Base-by-base conservation (phyloP, 148 eudicot species). In the Selenicereus undatus region DNA sequence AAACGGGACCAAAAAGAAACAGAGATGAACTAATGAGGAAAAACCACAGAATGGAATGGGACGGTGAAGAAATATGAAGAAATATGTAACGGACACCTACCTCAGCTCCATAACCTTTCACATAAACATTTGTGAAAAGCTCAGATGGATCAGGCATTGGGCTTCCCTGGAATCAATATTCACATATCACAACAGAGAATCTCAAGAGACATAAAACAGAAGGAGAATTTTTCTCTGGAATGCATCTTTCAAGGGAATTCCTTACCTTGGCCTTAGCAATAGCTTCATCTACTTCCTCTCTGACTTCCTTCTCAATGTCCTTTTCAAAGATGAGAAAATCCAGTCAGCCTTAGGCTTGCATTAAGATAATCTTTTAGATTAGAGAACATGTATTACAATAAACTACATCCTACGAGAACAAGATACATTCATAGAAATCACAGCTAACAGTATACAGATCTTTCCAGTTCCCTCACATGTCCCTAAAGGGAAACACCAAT, bases 81-180 rank as follows among this genome's bases (percentile, higher is more conserved):
- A 36, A 12, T 64, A 21, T 51, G 26, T 32, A 36, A 70, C 32
- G 3, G 80, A 16, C 36, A 39, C 69, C 64, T 92, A 96, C 99
- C 98, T 96, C 95, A 64, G 81, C 89, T 30, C 98, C 97, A 39
- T 75, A 83, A 77, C 98, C 97, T 89, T 96, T 93, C 73, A 86
- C 91, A 84, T 91, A 93, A 69, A 96, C 88, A 84, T 96, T 92
- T 76, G 92, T 92, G 76, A 93, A 93, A 29, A 93, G 93, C 72
- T 93, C 93, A 12, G 94, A 88, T 68, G 91, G 76, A 78, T 93
- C 95, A 72, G 97, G 99, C 95, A 92, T 84, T 66, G 95, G 95
- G 84, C 99, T 90, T 88, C 92, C 98, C 99, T 96, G 94, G 35
- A 86, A 86, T 51, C 76, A 71, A 26, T 66, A 13, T 39, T 7